Evolutionary conservation across 2,329 filamentous ascomycete species (phyloP), one percentile per base, ranked within the genome.

Genomic region (Cladophialophora immunda): DNA sequence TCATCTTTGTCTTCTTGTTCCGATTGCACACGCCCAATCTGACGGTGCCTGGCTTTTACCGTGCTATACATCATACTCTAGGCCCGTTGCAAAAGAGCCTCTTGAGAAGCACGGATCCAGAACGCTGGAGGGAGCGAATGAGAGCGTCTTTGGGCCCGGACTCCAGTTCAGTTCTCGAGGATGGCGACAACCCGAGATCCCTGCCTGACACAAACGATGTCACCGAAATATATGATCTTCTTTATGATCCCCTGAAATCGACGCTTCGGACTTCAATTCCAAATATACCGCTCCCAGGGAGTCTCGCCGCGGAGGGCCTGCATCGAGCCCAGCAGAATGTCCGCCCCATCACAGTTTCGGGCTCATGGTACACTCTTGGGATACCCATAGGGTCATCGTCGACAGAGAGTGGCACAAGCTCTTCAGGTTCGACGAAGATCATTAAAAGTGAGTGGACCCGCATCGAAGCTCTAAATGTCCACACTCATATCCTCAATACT

Each of bases 261-360:
- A 88, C 86, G 0, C 78, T 89, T 4, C 86, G 87, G 65, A 86
- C 86, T 22, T 87, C 83, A n/a, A 82, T 90, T 19, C 87, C 88
- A 6, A 88, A 89, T 69, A 89, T 90, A 60, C 86, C 87, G 0
- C 81, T 85, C 25, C 84, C 86, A 0, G 82, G 80, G 58, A 72
- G 69, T 30, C 68, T 72, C 29, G 71, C 71, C 19, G 71, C 71
- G 6, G 71, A 73, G 47, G 70, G 70, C 17, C 62, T 70, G 25
- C 66, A 68, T 32, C 64, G 62, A n/a, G 47, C 60, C 53, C 32
- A 47, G 9, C 61, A 52, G 34, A 62, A 56, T 29, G 25, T 34
- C 13, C 60, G 66, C 19, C 65, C 65, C 15, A 32, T 68, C 52
- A 71, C 67, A 4, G 69, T 71, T 41, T 67, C 65, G 6, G 69